A percentile compares a stretch with the other conserved stretches of the same genome.
Evolutionary conservation across 495 filamentous ascomycete genomes (phyloP).

Genomic region (Hypoxylon subgilvum): DNA sequence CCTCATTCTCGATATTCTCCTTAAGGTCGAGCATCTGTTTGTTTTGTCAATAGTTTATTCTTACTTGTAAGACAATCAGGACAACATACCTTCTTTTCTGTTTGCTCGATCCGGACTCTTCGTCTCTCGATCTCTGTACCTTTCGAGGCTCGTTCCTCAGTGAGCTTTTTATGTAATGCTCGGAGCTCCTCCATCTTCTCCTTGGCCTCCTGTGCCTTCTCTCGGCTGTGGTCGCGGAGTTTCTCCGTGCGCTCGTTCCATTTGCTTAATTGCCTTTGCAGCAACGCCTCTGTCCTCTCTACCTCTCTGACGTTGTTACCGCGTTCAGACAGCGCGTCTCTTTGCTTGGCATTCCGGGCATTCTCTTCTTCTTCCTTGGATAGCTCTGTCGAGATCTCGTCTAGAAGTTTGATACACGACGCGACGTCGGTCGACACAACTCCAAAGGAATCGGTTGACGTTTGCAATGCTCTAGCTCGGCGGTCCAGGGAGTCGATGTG

Average conservation of each 20-base stretch:
- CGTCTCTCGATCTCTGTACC: conserved; percentile 88
- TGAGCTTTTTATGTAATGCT: conserved; percentile 76
- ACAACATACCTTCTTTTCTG: conserved; percentile 88
- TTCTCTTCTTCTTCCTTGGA: conserved; percentile 89
- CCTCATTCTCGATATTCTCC: conserved; percentile 94
- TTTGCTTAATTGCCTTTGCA: conserved; percentile 81
- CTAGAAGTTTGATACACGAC: conserved; percentile 83
- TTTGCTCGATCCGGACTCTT: conserved; percentile 92
- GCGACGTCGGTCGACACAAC: conserved; percentile 83
- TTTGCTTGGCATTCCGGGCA: conserved; percentile 74
- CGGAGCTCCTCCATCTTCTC: conserved; percentile 89
- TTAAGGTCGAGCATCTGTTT: conserved; percentile 92
- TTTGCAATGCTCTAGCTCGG: conserved; percentile 85
- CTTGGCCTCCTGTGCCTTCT: conserved; percentile 79
- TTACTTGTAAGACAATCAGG: neutral
- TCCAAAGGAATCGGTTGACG: conserved; percentile 84
- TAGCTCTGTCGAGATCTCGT: conserved; percentile 82
- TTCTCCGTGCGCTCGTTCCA: conserved; percentile 85
- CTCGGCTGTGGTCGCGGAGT: conserved; percentile 74
- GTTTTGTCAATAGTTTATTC: conserved; percentile 43
- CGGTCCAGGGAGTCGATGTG: conserved; percentile 87
- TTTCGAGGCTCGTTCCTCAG: conserved; percentile 83
- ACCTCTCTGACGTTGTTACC: conserved; percentile 89
- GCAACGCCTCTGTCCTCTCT: conserved; percentile 80
- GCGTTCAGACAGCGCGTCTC: conserved; percentile 84